Percentiles rank a stretch among this genome's conserved stretches.
These are phyloP conservation scores for Metrosideros polymorpha DNA, from an alignment of 441 rosid species.

Conservation along the genomic window DNA sequence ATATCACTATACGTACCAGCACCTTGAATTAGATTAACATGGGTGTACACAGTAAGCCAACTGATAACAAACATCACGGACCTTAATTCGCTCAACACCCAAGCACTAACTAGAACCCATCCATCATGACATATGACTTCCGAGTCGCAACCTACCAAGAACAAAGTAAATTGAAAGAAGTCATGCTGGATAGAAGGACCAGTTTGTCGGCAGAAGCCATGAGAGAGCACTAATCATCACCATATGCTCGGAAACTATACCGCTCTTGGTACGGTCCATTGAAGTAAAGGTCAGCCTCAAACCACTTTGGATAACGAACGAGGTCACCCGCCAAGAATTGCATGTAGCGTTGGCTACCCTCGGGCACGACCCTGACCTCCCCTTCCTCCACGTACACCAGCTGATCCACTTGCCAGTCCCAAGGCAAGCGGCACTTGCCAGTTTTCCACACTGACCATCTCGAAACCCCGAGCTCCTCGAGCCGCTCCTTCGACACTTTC, in stretches of 20 bases:
- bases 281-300: slow-evolving; percentile 89
- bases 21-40: not conserved
- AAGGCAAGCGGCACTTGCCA: slow-evolving; percentile 66
- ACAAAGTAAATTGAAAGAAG: not conserved
- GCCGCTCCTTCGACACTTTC: slow-evolving; percentile 42
- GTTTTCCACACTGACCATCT: slow-evolving; percentile 94
- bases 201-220: not conserved
- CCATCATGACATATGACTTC: not conserved
- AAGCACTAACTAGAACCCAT: not conserved
- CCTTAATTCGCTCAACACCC: not conserved
- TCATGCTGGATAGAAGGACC: not conserved
- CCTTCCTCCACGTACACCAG: slow-evolving; percentile 94
- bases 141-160: not conserved
- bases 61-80: not conserved
- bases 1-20: not conserved
- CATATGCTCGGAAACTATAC: slow-evolving; percentile 76
- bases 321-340: slow-evolving; percentile 81
- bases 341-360: slow-evolving; percentile 74
- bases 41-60: not conserved
- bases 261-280: slow-evolving; percentile 79
- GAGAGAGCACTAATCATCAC: slow-evolving; percentile 39
- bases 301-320: slow-evolving; percentile 94
- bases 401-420: slow-evolving; percentile 99
- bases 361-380: slow-evolving; percentile 89
- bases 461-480: slow-evolving; percentile 71